Conservation (phyloP, 768 basidiomycete genomes). For the Leucocoprinus sp. region DNA sequence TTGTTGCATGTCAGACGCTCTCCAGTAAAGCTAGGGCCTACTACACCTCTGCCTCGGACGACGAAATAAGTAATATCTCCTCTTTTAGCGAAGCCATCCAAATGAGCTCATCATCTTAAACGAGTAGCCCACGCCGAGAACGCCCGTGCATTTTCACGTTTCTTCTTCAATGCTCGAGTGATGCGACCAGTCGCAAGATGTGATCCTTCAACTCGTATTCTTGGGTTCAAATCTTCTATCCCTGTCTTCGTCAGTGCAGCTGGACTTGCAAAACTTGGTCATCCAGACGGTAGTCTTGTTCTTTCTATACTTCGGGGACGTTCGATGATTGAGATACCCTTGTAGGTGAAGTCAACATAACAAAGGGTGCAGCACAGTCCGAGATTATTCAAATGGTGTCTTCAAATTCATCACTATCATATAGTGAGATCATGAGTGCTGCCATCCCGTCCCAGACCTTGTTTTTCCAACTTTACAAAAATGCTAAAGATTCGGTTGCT, state of each 20-base stretch:
- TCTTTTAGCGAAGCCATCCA: background rate
- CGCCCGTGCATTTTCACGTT: conserved; percentile 68
- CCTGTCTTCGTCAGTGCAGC: conserved; percentile 82
- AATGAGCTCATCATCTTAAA: conserved; percentile 12
- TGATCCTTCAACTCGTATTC: conserved; percentile 65
- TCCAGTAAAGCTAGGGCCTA: conserved; percentile 73
- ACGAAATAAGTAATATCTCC: conserved; percentile 59
- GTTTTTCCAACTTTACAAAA: conserved; percentile 86
- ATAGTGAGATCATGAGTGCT: conserved; percentile 50
- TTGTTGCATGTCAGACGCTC: conserved; percentile 64
- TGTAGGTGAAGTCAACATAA: conserved; percentile 78
- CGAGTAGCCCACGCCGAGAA: conserved; percentile 57
- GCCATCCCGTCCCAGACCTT: conserved; percentile 49
- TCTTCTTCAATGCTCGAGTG: conserved; percentile 84
- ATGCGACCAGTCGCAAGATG: conserved; percentile 58
- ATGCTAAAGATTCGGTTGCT: conserved; percentile 57
- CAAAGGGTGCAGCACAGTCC: conserved; percentile 53
- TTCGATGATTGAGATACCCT: background rate
- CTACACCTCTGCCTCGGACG: conserved; percentile 82
- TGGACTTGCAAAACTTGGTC: conserved; percentile 79
- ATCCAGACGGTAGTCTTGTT: conserved; percentile 53
- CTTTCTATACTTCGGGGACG: background rate
- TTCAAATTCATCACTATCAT: conserved; percentile 65
- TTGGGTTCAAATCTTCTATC: conserved; percentile 62
- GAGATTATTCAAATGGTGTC: conserved; percentile 85